These are phyloP conservation scores for Xylaria sp. DNA, from an alignment of 2,329 filamentous ascomycete species.

Conservation along the genomic window DNA sequence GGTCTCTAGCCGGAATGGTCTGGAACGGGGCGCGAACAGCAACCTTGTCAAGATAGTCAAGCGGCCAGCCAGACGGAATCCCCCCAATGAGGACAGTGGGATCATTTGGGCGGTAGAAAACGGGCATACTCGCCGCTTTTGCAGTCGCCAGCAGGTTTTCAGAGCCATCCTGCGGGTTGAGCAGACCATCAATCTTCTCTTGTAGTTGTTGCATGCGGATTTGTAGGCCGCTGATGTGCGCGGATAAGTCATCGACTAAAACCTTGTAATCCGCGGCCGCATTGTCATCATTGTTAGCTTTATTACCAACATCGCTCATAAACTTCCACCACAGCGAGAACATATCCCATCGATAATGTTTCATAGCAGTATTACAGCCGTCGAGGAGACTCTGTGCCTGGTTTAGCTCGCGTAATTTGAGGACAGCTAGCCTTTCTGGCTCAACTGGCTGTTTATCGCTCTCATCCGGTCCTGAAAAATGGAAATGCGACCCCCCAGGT, in stretches of 20 bases:
- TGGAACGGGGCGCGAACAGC: conserved; percentile 37
- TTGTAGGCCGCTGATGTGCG: background rate
- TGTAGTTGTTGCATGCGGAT: conserved; percentile 5
- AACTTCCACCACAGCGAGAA: conserved; percentile 25
- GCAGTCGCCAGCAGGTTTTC: conserved; percentile 8
- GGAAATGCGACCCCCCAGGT: conserved; percentile 46
- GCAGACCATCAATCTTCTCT: conserved; percentile 3
- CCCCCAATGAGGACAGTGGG: conserved; percentile 55
- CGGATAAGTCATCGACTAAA: background rate
- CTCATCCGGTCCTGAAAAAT: conserved; percentile 41
- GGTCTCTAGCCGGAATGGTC: conserved; percentile 12
- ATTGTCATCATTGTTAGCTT: background rate
- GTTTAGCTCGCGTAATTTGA: conserved; percentile 12
- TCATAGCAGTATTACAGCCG: background rate
- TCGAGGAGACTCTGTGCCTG: conserved; percentile 13
- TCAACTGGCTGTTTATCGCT: conserved; percentile 16
- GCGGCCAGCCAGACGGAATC: conserved; percentile 54
- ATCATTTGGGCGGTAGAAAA: conserved; percentile 50
- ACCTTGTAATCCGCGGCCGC: conserved; percentile 3
- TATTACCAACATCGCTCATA: conserved; percentile 13
- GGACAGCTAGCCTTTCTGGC: background rate
- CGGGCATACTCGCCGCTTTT: conserved; percentile 42
- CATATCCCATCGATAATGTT: conserved; percentile 18
- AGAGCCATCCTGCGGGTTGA: background rate
- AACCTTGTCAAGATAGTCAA: conserved; percentile 50